Base-by-base conservation (phyloP, 2,329 filamentous ascomycete species). In the Paracamarosporium sp. region DNA sequence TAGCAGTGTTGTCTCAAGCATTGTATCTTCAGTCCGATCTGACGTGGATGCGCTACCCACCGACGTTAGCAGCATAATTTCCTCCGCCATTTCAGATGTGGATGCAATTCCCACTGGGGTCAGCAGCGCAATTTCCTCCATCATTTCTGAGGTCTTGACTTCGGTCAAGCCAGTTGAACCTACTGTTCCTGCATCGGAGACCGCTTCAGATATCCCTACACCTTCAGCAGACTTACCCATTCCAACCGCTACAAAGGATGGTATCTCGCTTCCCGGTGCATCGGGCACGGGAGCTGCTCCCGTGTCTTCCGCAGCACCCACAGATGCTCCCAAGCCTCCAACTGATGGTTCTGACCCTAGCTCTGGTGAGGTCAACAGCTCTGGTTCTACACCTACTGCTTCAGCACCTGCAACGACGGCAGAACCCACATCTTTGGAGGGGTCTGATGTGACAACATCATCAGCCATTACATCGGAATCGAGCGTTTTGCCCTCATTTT, bases 211-310 rank as follows among this genome's bases (percentile, higher is more conserved):
- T 22, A 24, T 36, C 7, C 30, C 40, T 22, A 28, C 35, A 2
- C 12, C 33, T 24, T 44, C 38, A 13, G 22, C 27, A 15, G 46
- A 38, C 8, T 24, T 27, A n/a, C 25, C 33, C 24, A 6, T 35
- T 31, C 25, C 38, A 25, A 45, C 31, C 44, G 40, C 35, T 20
- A 41, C 27, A 38, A 15, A 17, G 1, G 51, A 47, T 53, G 59
- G 48, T 22, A 47, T 58, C 12, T 55, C 56, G n/a, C 27, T 60
- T 25, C 31, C 56, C 20, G 53, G 54, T 13, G 60, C 46, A 33
- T 55, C 57, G 24, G 57, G 47, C 15, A 62, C 60, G n/a, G 53
- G 50, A n/a, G 35, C 33, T 33, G 30, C 31, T 5, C 44, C 20
- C 17, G 41, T 25, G 7, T 17, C 52, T 44, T 38, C 52, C 12